Evolutionary conservation across 2,329 filamentous ascomycete species (phyloP).

Genomic region (Ophiostoma perfectum): DNA sequence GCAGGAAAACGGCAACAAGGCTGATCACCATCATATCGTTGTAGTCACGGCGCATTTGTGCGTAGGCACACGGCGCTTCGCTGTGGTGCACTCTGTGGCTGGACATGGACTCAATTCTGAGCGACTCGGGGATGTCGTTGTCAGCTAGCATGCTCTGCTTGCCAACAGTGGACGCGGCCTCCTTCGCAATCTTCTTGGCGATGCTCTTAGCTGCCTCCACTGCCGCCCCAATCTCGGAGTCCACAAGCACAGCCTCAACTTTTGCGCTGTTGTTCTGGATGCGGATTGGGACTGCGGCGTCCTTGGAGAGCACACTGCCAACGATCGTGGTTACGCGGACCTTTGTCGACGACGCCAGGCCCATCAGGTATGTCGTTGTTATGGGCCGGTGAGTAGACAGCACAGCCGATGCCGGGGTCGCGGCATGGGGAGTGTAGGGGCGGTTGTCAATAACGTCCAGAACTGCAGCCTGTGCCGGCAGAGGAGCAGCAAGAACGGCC

Average conservation of each 20-base stretch:
- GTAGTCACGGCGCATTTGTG: constrained; percentile 26
- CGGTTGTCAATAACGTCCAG: constrained; percentile 23
- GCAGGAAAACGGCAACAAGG: constrained; percentile 31
- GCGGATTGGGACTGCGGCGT: neutral
- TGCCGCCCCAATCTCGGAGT: constrained; percentile 9
- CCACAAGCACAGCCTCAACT: constrained; percentile 17
- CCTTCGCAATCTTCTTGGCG: constrained; percentile 1
- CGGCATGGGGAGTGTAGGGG: constrained; percentile 20
- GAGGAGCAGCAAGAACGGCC: constrained; percentile 17
- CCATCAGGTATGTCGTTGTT: constrained; percentile 26
- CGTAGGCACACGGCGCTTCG: constrained; percentile 26
- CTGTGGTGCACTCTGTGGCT: neutral
- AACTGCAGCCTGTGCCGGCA: constrained; percentile 17
- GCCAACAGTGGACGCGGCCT: neutral
- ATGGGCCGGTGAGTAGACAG: constrained; percentile 24
- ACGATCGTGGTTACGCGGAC: neutral
- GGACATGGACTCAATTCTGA: constrained; percentile 20
- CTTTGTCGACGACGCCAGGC: constrained; percentile 14
- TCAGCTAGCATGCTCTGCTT: constrained; percentile 1
- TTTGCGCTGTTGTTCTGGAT: constrained; percentile 13
- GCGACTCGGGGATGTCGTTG: constrained; percentile 16
- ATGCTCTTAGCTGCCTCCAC: constrained; percentile 15
- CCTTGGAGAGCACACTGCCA: neutral
- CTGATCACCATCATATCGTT: constrained; percentile 33
- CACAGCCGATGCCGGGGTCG: constrained; percentile 18